Evolutionary conservation across 192 early-diverging fungal genomes (phyloP), one percentile per base, ranked within the genome.

Genomic region (Gigaspora rosea): DNA sequence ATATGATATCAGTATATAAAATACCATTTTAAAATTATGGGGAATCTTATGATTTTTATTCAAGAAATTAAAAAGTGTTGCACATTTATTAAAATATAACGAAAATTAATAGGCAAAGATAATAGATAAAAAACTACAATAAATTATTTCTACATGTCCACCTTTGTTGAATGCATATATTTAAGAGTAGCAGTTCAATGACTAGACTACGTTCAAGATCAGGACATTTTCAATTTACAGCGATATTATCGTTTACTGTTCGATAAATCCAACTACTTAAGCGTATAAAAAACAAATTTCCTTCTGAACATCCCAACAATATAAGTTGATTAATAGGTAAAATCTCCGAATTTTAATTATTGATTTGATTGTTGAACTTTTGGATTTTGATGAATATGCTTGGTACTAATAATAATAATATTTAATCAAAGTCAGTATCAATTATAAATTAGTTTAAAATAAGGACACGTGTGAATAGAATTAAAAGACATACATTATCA

Each of bases 341-440:
- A 33, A 87, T 85, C 12, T 80, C 80, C 50, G 88, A 85, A 27
- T 80, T 83, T 8, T 87, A 27, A 89, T 84, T 50, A 83, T 80
- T 8, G 88, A 88, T 46, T 84, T 85, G 15, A 89, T 84, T 8
- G 85, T 85, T 0, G 86, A 85, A 8, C 84, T 76, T 73, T 86
- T 88, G 83, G 88, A 89, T 79, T 86, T 88, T 1, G 86, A 88
- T 41, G 86, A 86, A 58, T 89, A 89, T 12, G 86, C 79, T 56
- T 88, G 80, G 10, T 85, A 85, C 88, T 89, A 58, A 16, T 58
- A 9, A 22, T 27, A 52, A 58, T 32, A 22, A 46, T 50, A 58
- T n/a, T 47, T 67, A 36, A 58, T 46, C 33, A 59, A 4, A 18
- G 3, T 32, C 27, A 22, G 27, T 5, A 47, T 20, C 12, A 22